Percentiles rank a stretch among this genome's conserved stretches.
These are phyloP conservation scores for Dactylellina haptotyla DNA, from an alignment of 2,329 filamentous ascomycete genomes.

Conservation along the genomic window DNA sequence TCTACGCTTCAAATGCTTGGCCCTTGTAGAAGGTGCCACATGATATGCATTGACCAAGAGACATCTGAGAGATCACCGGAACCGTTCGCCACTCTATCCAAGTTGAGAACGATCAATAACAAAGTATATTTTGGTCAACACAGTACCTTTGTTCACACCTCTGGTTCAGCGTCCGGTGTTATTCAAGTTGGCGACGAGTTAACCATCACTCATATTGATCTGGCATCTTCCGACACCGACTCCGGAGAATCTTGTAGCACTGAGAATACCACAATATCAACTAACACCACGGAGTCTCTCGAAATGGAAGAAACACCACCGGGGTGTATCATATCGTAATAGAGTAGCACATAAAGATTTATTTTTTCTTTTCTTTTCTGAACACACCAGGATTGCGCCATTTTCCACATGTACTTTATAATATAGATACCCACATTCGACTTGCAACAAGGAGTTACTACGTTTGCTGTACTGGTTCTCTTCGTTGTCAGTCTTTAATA, in stretches of 20 bases:
- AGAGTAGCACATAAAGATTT: not conserved
- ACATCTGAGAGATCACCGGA: conserved; percentile 82
- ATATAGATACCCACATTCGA: too few relatives aligned
- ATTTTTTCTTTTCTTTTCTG: too few relatives aligned
- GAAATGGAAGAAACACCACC: not conserved
- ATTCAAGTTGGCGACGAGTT: conserved; percentile 44
- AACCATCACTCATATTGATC: conserved; percentile 23
- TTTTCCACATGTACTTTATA: too few relatives aligned
- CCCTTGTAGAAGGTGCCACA: conserved; percentile 87
- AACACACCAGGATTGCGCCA: too few relatives aligned
- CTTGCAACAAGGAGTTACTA: too few relatives aligned
- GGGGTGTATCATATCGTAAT: conserved; percentile 30
- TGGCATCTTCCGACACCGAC: conserved; percentile 40
- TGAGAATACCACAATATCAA: conserved; percentile 25
- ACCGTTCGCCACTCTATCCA: conserved; percentile 86
- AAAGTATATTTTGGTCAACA: conserved; percentile 92
- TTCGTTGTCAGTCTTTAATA: too few relatives aligned
- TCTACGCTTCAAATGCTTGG: conserved; percentile 71
- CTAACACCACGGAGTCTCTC: conserved; percentile 14
- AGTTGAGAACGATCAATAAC: conserved; percentile 82
- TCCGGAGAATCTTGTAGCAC: conserved; percentile 41
- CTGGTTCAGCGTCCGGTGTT: not conserved
- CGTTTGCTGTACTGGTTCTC: too few relatives aligned
- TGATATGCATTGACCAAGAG: conserved; percentile 92
- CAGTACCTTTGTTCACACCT: conserved; percentile 59